These are phyloP conservation scores for Rusavskia elegans DNA, from an alignment of 495 filamentous ascomycete species.

Conservation along the genomic window DNA sequence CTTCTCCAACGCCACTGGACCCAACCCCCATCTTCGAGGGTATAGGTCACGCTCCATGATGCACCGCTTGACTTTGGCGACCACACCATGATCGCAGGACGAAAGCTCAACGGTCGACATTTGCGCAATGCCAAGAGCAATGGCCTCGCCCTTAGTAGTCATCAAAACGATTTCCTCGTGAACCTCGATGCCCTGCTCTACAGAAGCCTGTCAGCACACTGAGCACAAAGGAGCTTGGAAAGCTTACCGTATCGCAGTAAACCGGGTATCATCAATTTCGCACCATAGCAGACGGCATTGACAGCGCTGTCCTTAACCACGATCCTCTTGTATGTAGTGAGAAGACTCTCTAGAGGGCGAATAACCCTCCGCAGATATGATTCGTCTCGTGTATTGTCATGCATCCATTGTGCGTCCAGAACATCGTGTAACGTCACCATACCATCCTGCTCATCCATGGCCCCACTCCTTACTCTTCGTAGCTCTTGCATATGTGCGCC, in stretches of 20 bases:
- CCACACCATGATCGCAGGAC: conserved; percentile 87
- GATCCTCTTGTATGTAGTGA: conserved; percentile 83
- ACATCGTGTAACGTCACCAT: conserved; percentile 95
- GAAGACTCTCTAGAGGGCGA: conserved; percentile 73
- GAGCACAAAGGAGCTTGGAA: conserved; percentile 4
- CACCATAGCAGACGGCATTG: conserved; percentile 94
- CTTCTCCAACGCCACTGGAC: conserved; percentile 81
- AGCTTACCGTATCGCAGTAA: conserved; percentile 65
- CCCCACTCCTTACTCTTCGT: conserved; percentile 79
- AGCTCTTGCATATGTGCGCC: conserved; percentile 99
- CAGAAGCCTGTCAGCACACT: neutral
- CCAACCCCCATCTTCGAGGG: conserved; percentile 86
- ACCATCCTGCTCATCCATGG: conserved; percentile 75
- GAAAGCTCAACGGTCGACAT: conserved; percentile 90
- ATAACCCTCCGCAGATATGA: conserved; percentile 77
- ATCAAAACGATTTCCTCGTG: conserved; percentile 90
- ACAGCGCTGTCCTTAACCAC: conserved; percentile 95
- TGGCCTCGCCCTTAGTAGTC: conserved; percentile 97
- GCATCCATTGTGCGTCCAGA: conserved; percentile 82
- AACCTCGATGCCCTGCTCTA: conserved; percentile 73
- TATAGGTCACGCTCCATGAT: conserved; percentile 99
- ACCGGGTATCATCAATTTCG: conserved; percentile 95
- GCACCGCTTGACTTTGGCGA: conserved; percentile 92
- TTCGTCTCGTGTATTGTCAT: conserved; percentile 85
- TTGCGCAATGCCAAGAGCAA: conserved; percentile 84